Evolutionary conservation across 2,329 filamentous ascomycete genomes (phyloP).

Genomic region (Colletotrichum tamarilloi): DNA sequence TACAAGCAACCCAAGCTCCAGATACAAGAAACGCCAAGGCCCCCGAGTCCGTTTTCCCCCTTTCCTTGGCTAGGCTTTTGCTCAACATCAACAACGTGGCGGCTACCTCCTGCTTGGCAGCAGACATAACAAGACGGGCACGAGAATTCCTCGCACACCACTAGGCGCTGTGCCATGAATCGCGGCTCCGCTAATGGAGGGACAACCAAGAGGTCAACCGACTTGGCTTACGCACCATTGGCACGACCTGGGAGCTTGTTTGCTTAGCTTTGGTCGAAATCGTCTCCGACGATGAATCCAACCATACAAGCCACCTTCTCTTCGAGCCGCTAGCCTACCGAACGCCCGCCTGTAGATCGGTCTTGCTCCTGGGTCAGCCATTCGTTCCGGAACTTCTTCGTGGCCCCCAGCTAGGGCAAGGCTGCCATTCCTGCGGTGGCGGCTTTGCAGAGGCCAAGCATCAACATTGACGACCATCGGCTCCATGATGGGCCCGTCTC

Average conservation of each 20-base stretch:
- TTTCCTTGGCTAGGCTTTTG: slow-evolving; percentile 1
- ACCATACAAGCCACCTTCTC: background rate
- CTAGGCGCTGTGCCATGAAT: slow-evolving; percentile 6
- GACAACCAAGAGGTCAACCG: background rate
- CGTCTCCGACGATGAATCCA: background rate
- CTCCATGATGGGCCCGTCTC: background rate
- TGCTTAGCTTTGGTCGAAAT: slow-evolving; percentile 7
- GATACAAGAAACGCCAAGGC: slow-evolving; percentile 33
- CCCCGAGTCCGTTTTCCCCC: background rate
- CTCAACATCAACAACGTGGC: background rate
- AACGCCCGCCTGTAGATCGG: background rate
- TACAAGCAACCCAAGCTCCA: slow-evolving; percentile 11
- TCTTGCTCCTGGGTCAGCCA: slow-evolving; percentile 8
- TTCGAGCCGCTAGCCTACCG: background rate
- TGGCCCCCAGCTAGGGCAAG: background rate
- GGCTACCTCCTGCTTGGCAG: slow-evolving; percentile 24
- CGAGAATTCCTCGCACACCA: slow-evolving; percentile 2
- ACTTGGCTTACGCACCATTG: slow-evolving; percentile 27
- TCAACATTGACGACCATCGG: background rate
- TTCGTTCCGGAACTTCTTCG: slow-evolving; percentile 25
- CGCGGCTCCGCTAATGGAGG: background rate
- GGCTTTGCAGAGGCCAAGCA: background rate
- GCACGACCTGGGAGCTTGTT: slow-evolving; percentile 4
- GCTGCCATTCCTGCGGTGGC: background rate
- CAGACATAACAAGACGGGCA: background rate